phyloP scores from a whole-genome alignment of 306 rosid genomes.

The Arachis stenosperma region DNA sequence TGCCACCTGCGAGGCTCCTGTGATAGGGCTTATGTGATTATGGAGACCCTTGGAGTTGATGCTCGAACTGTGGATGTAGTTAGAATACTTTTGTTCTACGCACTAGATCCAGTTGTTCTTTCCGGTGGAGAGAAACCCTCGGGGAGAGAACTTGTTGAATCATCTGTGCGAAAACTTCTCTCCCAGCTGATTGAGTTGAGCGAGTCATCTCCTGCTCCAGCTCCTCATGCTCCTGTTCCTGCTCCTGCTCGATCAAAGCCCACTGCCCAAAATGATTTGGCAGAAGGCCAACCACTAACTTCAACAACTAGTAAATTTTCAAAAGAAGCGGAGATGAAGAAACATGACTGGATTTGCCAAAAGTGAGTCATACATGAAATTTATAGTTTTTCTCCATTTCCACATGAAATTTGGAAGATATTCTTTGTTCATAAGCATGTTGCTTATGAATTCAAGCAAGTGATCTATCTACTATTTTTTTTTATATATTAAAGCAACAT shows the following conservation, averaged over 20 bases:
- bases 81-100: constrained; percentile 72
- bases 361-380: constrained; percentile 69
- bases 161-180: constrained; percentile 78
- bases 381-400: constrained; percentile 19
- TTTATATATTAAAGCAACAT: background rate
- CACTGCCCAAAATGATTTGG: constrained; percentile 35
- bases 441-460: no score
- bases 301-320: constrained; percentile 35
- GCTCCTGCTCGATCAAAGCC: constrained; percentile 50
- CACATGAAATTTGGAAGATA: constrained; percentile 13
- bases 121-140: constrained; percentile 67
- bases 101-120: constrained; percentile 78
- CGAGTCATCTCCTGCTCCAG: constrained; percentile 60
- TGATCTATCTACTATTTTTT: background rate
- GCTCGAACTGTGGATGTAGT: constrained; percentile 92
- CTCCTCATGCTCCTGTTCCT: constrained; percentile 50
- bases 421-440: background rate
- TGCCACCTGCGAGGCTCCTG: constrained; percentile 88
- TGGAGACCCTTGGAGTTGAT: constrained; percentile 63
- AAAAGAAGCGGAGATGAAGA: constrained; percentile 65
- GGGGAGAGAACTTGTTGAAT: constrained; percentile 72
- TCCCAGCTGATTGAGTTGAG: constrained; percentile 70
- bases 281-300: constrained; percentile 39
- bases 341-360: constrained; percentile 87
- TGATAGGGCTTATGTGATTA: constrained; percentile 86